These are phyloP conservation scores for Cronartium quercuum DNA, from an alignment of 1,284 basidiomycete genomes.

Conservation along the genomic window DNA sequence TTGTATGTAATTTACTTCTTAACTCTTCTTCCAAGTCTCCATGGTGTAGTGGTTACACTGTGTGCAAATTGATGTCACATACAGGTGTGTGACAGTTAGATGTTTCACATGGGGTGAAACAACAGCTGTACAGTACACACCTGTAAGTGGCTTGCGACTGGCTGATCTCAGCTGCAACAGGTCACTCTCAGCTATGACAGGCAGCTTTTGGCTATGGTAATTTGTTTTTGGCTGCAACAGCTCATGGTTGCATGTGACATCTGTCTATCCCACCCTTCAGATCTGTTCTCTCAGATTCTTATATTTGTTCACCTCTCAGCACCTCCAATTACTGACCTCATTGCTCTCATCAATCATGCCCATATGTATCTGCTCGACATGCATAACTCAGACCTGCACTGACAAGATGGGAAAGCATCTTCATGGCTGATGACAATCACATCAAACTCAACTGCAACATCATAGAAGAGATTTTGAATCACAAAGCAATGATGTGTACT, in stretches of 20 bases:
- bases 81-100: background rate
- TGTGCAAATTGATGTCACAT: background rate
- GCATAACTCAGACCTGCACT: background rate
- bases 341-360: background rate
- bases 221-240: background rate
- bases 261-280: background rate
- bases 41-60: background rate
- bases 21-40: no score
- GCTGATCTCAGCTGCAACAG: background rate
- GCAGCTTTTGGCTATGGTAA: background rate
- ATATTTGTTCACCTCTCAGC: background rate
- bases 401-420: background rate
- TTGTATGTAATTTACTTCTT: no score
- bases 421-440: background rate
- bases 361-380: background rate
- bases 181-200: background rate
- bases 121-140: background rate
- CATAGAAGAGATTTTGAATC: background rate
- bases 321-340: background rate
- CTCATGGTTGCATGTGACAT: background rate
- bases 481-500: background rate
- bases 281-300: background rate
- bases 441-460: background rate
- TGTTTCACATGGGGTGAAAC: background rate
- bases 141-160: background rate